Percentiles rank a stretch among this genome's conserved stretches.
phyloP scores from a whole-genome alignment of 768 basidiomycete species.

The Clitopilus passeckerianus region DNA sequence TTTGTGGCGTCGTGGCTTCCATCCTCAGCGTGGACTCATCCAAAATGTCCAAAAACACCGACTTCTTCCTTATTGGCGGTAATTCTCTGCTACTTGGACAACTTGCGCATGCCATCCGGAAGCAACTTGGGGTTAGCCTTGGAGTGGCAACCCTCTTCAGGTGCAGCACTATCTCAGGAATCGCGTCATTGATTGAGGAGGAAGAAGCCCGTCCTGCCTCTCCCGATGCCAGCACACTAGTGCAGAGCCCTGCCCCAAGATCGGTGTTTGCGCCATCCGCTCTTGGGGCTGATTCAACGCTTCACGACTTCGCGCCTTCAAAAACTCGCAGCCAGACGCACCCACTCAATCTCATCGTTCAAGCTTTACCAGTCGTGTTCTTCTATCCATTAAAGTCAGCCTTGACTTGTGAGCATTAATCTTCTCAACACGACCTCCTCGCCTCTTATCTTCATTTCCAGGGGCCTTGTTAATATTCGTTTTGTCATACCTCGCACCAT shows the following conservation, averaged over 20 bases:
- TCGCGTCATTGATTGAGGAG: constrained; percentile 30
- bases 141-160: constrained; percentile 34
- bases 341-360: constrained; percentile 33
- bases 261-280: constrained; percentile 33
- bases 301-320: constrained; percentile 15
- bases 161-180: constrained; percentile 35
- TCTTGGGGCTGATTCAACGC: constrained; percentile 14
- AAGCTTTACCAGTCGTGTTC: constrained; percentile 34
- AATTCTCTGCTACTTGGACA: constrained; percentile 42
- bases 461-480: constrained; percentile 36
- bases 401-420: constrained; percentile 27
- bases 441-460: constrained; percentile 6
- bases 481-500: constrained; percentile 26
- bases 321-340: constrained; percentile 27
- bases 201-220: constrained; percentile 14
- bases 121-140: constrained; percentile 29
- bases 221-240: neutral
- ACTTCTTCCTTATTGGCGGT: constrained; percentile 41
- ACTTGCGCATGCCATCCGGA: constrained; percentile 35
- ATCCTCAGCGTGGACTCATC: constrained; percentile 24
- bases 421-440: neutral
- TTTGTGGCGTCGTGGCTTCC: constrained; percentile 31
- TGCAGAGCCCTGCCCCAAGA: constrained; percentile 32
- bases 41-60: constrained; percentile 26
- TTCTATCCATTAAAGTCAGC: constrained; percentile 42